Percentiles rank a stretch among this genome's conserved stretches.
phyloP scores from a whole-genome alignment of 371 early-diverging fungal species.

The Apophysomyces sp. region DNA sequence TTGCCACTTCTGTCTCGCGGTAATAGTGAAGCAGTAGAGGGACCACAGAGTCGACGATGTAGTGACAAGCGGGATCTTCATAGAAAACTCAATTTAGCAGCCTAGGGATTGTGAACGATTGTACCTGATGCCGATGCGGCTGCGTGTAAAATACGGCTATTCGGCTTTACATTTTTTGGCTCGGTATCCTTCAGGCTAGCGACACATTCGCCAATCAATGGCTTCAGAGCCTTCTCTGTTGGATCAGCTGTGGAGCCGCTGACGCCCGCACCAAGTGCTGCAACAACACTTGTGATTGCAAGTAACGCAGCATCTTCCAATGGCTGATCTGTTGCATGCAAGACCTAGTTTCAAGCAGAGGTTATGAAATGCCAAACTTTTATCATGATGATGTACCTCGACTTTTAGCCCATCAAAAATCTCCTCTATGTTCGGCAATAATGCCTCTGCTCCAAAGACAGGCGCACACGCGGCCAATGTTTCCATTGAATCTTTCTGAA shows the following conservation, averaged over 20 bases:
- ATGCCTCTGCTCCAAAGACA: constrained; percentile 66
- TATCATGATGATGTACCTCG: constrained; percentile 45
- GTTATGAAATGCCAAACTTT: background rate
- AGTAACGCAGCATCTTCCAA: constrained; percentile 62
- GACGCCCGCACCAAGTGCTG: constrained; percentile 47
- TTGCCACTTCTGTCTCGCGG: constrained; percentile 52
- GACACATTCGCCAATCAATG: constrained; percentile 67
- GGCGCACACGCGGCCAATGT: constrained; percentile 77
- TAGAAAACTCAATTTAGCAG: background rate
- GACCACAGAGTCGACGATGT: constrained; percentile 51
- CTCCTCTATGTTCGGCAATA: constrained; percentile 63
- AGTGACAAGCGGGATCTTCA: constrained; percentile 63
- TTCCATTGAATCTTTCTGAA: constrained; percentile 84
- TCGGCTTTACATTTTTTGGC: constrained; percentile 67
- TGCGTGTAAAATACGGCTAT: constrained; percentile 66
- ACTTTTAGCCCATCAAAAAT: constrained; percentile 69
- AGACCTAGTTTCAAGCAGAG: constrained; percentile 39
- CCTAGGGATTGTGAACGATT: background rate
- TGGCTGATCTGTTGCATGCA: constrained; percentile 65
- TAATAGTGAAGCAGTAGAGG: constrained; percentile 60
- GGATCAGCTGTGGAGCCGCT: constrained; percentile 33
- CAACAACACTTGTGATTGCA: constrained; percentile 60
- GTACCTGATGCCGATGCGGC: constrained; percentile 66
- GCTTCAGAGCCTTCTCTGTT: constrained; percentile 60
- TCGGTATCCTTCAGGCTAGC: constrained; percentile 71